These are phyloP conservation scores for Parascedosporium putredinis DNA, from an alignment of 2,329 filamentous ascomycete species.

Conservation along the genomic window DNA sequence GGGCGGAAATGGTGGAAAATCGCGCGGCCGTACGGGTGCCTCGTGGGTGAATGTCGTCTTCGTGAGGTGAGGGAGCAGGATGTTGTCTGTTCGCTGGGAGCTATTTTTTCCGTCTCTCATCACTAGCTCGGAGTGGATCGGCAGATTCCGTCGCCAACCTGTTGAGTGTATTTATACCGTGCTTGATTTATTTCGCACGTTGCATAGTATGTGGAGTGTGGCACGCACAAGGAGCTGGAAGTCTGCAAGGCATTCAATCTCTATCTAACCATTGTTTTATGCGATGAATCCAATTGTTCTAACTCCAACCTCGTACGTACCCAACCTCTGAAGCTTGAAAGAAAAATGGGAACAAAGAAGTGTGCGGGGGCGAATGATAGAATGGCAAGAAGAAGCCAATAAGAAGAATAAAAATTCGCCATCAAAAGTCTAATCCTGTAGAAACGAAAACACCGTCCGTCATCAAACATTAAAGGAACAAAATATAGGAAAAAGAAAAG, in stretches of 20 bases:
- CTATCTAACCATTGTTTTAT: not conserved
- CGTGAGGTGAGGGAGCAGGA: too few relatives aligned
- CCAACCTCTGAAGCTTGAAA: not conserved
- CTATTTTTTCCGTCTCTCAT: too few relatives aligned
- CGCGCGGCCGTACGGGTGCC: too few relatives aligned
- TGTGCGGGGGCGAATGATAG: too few relatives aligned
- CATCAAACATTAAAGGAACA: slow-evolving; percentile 2
- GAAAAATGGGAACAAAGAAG: not conserved
- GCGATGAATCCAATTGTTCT: not conserved
- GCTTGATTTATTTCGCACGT: too few relatives aligned
- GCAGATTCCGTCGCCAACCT: not conserved
- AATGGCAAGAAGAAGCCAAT: not conserved
- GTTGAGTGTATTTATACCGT: too few relatives aligned
- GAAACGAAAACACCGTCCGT: slow-evolving; percentile 1
- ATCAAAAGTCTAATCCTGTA: not conserved
- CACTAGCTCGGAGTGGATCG: too few relatives aligned
- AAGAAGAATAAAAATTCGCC: not conserved
- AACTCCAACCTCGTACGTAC: not conserved
- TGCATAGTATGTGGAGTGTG: too few relatives aligned
- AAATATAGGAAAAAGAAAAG: not conserved
- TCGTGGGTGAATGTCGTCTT: too few relatives aligned
- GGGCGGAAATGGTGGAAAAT: too few relatives aligned
- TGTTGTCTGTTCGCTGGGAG: too few relatives aligned
- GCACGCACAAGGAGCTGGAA: too few relatives aligned
- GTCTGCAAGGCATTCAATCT: not conserved